Base-by-base conservation (phyloP, 2,329 filamentous ascomycete species). In the Cordyceps javanica region DNA sequence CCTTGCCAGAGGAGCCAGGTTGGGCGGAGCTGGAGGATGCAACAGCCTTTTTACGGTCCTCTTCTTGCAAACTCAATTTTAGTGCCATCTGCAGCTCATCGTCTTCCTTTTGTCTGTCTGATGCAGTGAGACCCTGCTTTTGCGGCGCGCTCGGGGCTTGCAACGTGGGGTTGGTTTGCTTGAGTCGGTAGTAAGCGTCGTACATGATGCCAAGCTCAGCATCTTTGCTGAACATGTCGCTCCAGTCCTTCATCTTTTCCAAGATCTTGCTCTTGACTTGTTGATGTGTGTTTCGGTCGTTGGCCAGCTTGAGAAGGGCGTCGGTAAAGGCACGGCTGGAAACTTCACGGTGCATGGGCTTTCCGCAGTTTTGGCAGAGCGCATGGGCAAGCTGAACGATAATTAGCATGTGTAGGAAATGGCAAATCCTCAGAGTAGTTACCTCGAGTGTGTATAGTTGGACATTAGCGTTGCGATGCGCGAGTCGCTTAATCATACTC, bases 241-340 rank as follows among this genome's bases (percentile, higher is more conserved):
- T 86, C 94, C 94, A 99, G 63, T 93, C 90, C 71, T 89, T 87
- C 91, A 97, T 97, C 64, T 92, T 86, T 78, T 97, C 93, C 59
- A 97, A 75, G 63, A 99, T 96, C 82, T 97, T 97, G 62, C 90
- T 85, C 75, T 97, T 97, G 70, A 99, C 94, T 72, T 96, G 91
- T 69, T 89, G 88, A 72, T 97, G 94, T 54, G 93, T 97, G 72
- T 96, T 99, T 75, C 92, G 84, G 73, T 99, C 94, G 75, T 87
- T 90, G 62, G 94, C 92, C 60, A 99, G 82, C 69, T 94, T 87
- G 62, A 97, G 80, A 49, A 99, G 79, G 60, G 93, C 90, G 70
- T 99, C 94, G 63, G 94, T 99, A 71, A 97, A 96, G 70, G 90
- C 92, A 67, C 91, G 87, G 64, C 89, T 94, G 30, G 92, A 89